A percentile compares a stretch with the other conserved stretches of the same genome.
phyloP scores from a whole-genome alignment of 192 early-diverging fungal genomes.

The Chytriomyces sp. region DNA sequence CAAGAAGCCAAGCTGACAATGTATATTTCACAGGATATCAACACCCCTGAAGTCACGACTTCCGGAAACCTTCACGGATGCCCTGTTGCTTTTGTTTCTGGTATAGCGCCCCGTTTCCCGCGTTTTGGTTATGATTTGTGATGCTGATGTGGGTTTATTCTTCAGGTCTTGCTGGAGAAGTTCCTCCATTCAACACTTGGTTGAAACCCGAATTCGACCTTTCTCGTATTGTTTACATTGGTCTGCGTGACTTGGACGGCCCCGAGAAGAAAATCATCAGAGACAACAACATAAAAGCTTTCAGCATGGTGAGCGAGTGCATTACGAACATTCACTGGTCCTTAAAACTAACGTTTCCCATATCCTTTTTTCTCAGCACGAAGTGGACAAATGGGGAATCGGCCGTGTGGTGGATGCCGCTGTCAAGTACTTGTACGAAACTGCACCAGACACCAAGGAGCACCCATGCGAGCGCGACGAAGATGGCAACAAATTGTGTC shows the following conservation, averaged over 20 bases:
- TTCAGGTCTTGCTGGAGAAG: conserved; percentile 73
- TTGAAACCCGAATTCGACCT: conserved; percentile 74
- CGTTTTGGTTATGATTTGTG: not conserved
- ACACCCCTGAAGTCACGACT: conserved; percentile 85
- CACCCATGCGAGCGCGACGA: conserved; percentile 21
- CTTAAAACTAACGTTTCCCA: not conserved
- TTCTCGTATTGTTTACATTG: conserved; percentile 91
- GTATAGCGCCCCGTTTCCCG: not conserved
- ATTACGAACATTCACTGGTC: not conserved
- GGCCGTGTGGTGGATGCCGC: conserved; percentile 91
- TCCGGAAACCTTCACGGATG: conserved; percentile 97
- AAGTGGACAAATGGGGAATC: conserved; percentile 94
- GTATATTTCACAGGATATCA: conserved; percentile 72
- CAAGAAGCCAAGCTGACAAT: conserved; percentile 14
- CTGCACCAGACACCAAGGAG: conserved; percentile 6
- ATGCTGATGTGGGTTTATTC: not conserved
- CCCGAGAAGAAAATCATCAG: conserved; percentile 85
- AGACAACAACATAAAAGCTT: conserved; percentile 87
- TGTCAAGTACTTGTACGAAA: conserved; percentile 81
- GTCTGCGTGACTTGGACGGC: conserved; percentile 90
- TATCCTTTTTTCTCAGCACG: conserved; percentile 51
- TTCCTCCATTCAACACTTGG: conserved; percentile 75
- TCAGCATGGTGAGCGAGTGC: conserved; percentile 68
- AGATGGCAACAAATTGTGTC: conserved; percentile 26
- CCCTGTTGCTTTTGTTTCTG: conserved; percentile 81